Conservation (phyloP, 2,329 filamentous ascomycete species). For the Fusarium continuum region DNA sequence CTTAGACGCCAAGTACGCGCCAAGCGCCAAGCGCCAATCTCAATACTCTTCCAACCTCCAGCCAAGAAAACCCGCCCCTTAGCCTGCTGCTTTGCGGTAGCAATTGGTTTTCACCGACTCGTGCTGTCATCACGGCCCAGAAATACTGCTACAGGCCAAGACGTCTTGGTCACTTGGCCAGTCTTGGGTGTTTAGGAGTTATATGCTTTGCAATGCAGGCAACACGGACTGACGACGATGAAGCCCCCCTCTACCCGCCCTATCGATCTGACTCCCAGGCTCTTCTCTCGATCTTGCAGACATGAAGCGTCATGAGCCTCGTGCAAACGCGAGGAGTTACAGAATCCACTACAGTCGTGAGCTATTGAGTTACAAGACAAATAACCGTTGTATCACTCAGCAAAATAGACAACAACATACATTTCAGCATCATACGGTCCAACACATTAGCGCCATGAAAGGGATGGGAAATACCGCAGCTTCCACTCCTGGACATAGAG, state of each 20-base stretch:
- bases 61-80: constrained; percentile 17
- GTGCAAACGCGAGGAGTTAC: not conserved
- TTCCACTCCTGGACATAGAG: not conserved
- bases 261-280: not conserved
- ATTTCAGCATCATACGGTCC: too few relatives aligned
- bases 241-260: not conserved
- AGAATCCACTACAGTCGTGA: not conserved
- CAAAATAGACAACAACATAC: too few relatives aligned
- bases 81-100: not conserved
- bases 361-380: not conserved
- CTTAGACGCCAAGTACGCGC: constrained; percentile 31
- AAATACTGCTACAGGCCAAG: constrained; percentile 16
- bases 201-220: not conserved
- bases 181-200: constrained; percentile 1
- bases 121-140: constrained; percentile 1
- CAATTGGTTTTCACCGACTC: constrained; percentile 1
- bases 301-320: not conserved
- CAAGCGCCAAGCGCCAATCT: constrained; percentile 35
- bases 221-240: not conserved
- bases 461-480: constrained; percentile 5
- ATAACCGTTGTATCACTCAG: too few relatives aligned
- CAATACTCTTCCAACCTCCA: constrained; percentile 1
- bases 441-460: not conserved
- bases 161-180: constrained; percentile 22
- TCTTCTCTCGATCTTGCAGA: not conserved